A percentile compares a stretch with the other conserved stretches of the same genome.
Evolutionary conservation across 2,329 filamentous ascomycete species (phyloP).

Genomic region (Monilinia aucupariae): DNA sequence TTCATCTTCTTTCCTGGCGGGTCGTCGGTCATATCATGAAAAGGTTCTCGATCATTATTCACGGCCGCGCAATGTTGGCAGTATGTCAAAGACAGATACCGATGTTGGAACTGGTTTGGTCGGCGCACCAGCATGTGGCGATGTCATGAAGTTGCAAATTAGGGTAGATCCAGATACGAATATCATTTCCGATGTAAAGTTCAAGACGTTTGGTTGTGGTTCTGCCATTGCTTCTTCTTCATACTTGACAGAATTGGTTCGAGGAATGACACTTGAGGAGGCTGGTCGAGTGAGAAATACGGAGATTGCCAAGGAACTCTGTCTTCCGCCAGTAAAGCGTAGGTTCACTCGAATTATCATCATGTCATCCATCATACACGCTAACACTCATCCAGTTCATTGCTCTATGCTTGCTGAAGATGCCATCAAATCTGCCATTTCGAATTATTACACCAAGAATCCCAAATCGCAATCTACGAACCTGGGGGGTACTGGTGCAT

Average conservation of each 20-base stretch:
- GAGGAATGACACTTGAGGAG: conserved; percentile 94
- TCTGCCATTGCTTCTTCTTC: conserved; percentile 91
- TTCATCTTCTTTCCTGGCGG: conserved; percentile 26
- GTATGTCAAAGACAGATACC: conserved; percentile 69
- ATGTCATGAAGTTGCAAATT: conserved; percentile 93
- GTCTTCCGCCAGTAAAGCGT: conserved; percentile 82
- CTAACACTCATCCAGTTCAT: conserved; percentile 55
- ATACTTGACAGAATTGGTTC: conserved; percentile 90
- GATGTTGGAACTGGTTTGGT: conserved; percentile 91
- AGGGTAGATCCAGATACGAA: conserved; percentile 82
- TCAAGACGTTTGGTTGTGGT: conserved; percentile 96
- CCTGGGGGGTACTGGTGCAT: conserved; percentile 66
- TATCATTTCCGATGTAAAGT: conserved; percentile 90
- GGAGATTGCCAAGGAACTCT: conserved; percentile 95
- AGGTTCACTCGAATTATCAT: conserved; percentile 39
- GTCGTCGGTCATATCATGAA: conserved; percentile 35
- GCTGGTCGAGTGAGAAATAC: conserved; percentile 91
- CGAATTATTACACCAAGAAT: conserved; percentile 89
- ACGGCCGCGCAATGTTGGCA: conserved; percentile 71
- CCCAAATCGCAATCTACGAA: conserved; percentile 68
- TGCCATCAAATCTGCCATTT: conserved; percentile 87
- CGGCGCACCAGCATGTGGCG: conserved; percentile 82
- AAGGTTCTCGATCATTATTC: conserved; percentile 74
- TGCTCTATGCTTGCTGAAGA: conserved; percentile 92
- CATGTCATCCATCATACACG: not conserved